Evolutionary conservation across 306 rosid genomes (phyloP), one percentile per base, ranked within the genome.

Genomic region (Datisca glomerata): DNA sequence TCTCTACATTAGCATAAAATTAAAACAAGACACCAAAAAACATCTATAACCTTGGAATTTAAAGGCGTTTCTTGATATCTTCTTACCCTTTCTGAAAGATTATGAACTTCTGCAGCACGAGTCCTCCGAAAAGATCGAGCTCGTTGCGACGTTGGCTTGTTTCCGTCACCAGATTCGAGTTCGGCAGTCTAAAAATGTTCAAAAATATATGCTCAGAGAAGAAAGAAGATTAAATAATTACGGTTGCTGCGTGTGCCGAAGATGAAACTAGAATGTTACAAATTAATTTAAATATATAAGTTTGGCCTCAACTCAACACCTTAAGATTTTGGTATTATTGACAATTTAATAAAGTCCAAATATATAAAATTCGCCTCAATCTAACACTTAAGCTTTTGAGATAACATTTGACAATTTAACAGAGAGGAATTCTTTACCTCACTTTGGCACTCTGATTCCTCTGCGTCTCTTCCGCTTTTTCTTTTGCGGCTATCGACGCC

Each of bases 91-190:
- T 85, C 96, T 12, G 96, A 85, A 60, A 72, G 77, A 53, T 85
- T 85, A 55, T 85, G 96, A 29, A 80, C 89, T 75, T 85, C 89
- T 21, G 93, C 77, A 57, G 78, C 81, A 24, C 96, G 89, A 59
- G 57, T 74, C 54, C 75, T 75, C 42, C 70, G 70, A 9, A 74
- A 67, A 37, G 77, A 61, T 33, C 81, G 72, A 16, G 82, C 59
- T 18, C 72, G 34, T 41, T 68, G 79, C 10, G n/a, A n/a, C n/a
- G 71, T 55, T 28, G 69, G 42, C 58, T 74, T 80, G 41, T 72
- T 74, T 49, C 51, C 71, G 25, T 54, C 48, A 10, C 64, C 72
- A 29, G 80, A 72, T 63, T 80, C 84, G 7, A 55, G 67, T 61
- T 80, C 82, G 49, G 61, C 71, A 45, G 73, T 77, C 93, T 80